Conservation (phyloP, 2,329 filamentous ascomycete genomes). For the Purpureocillium lavendulum region DNA sequence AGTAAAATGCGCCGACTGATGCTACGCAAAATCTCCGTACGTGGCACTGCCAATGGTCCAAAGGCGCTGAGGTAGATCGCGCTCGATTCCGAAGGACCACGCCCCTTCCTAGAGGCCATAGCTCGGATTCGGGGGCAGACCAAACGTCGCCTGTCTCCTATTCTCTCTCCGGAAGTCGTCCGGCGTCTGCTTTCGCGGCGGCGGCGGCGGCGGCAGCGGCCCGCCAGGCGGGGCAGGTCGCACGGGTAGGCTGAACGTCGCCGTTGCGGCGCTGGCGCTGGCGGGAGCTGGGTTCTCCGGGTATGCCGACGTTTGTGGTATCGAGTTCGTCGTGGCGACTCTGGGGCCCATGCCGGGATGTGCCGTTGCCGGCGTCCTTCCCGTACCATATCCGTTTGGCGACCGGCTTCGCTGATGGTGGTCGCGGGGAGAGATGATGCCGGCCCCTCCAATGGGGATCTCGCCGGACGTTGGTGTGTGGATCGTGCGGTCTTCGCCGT, state of each 20-base stretch:
- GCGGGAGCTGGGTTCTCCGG: slow-evolving; percentile 28
- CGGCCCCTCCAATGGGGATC: slow-evolving; percentile 55
- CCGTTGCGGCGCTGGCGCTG: slow-evolving; percentile 38
- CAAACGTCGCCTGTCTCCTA: slow-evolving; percentile 46
- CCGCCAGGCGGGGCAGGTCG: slow-evolving; percentile 52
- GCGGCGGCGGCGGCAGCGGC: slow-evolving; percentile 51
- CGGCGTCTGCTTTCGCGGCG: slow-evolving; percentile 45
- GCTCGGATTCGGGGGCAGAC: slow-evolving; percentile 34
- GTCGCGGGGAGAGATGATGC: slow-evolving; percentile 46
- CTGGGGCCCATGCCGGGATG: slow-evolving; percentile 47
- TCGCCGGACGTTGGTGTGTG: slow-evolving; percentile 63
- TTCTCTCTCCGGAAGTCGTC: slow-evolving; percentile 45
- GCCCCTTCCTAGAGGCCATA: slow-evolving; percentile 20
- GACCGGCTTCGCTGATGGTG: slow-evolving; percentile 36
- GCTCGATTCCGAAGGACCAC: background rate
- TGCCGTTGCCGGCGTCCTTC: slow-evolving; percentile 28
- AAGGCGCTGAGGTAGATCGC: background rate
- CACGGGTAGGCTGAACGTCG: slow-evolving; percentile 56
- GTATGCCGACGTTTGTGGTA: slow-evolving; percentile 36
- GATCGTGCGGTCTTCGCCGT: slow-evolving; percentile 34
- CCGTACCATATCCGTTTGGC: slow-evolving; percentile 37
- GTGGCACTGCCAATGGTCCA: slow-evolving; percentile 5
- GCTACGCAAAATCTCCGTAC: slow-evolving; percentile 17
- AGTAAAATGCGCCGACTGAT: slow-evolving; percentile 24
- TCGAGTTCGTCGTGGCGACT: slow-evolving; percentile 42